phyloP scores from a whole-genome alignment of 176 grass and related monocot species.

The Musa itinerans region DNA sequence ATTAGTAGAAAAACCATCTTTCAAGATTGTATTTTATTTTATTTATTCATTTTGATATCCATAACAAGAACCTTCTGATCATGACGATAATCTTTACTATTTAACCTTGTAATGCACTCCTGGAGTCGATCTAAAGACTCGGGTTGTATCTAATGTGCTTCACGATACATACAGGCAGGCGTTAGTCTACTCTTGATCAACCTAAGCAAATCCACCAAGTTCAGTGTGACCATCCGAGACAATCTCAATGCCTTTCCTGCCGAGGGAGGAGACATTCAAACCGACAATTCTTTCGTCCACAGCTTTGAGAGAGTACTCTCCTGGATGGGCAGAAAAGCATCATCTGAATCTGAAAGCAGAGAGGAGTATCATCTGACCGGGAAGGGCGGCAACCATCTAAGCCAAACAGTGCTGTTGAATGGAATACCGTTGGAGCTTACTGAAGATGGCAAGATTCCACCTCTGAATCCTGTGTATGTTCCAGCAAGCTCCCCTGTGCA shows the following conservation, averaged over 20 bases:
- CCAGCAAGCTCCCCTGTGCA: conserved; percentile 46
- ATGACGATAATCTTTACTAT: no score
- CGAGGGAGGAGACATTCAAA: conserved; percentile 45
- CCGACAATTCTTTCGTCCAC: conserved; percentile 41
- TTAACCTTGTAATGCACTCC: neutral
- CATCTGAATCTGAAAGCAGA: conserved; percentile 43
- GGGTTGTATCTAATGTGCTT: neutral
- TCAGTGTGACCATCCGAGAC: conserved; percentile 54
- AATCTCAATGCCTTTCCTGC: conserved; percentile 49
- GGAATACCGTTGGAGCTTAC: conserved; percentile 63
- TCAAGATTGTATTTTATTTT: no score
- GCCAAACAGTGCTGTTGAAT: conserved; percentile 70
- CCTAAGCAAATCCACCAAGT: conserved; percentile 49
- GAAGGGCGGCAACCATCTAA: conserved; percentile 37
- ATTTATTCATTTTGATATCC: no score
- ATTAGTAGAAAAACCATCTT: no score
- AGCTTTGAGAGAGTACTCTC: conserved; percentile 50
- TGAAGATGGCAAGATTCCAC: conserved; percentile 54
- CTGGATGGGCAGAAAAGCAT: conserved; percentile 69
- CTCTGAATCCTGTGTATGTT: conserved; percentile 37
- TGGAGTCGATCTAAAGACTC: neutral
- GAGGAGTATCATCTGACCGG: conserved; percentile 76
- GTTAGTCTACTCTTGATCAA: conserved; percentile 76
- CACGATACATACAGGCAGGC: conserved; percentile 47
- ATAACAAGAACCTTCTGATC: no score